Evolutionary conservation across 768 basidiomycete genomes (phyloP).

Genomic region (Tricholoma sp.): DNA sequence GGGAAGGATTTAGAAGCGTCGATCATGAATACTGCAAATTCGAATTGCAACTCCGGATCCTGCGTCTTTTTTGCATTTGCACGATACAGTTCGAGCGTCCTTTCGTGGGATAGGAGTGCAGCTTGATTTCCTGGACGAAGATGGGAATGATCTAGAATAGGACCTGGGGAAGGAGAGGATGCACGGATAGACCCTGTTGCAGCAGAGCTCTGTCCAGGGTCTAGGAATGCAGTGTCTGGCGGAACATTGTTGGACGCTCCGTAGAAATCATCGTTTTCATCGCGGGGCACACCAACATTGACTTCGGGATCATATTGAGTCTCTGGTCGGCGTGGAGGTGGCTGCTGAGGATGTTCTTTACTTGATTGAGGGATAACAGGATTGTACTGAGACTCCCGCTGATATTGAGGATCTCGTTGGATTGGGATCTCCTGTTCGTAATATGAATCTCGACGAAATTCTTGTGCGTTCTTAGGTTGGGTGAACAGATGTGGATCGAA

Average conservation of each 20-base stretch:
- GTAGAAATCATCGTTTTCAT: conserved; percentile 20
- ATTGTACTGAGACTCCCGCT: conserved; percentile 8
- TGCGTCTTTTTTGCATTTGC: conserved; percentile 98
- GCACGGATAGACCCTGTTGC: conserved; percentile 56
- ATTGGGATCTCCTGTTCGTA: conserved; percentile 1
- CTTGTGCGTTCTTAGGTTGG: not conserved
- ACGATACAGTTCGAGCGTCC: conserved; percentile 95
- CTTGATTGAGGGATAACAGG: conserved; percentile 7
- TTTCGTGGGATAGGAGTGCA: conserved; percentile 89
- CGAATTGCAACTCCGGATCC: conserved; percentile 95
- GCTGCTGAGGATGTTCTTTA: conserved; percentile 7
- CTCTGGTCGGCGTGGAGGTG: not conserved
- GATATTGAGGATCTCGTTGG: conserved; percentile 6
- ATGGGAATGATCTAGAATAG: conserved; percentile 87
- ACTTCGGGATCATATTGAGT: conserved; percentile 14
- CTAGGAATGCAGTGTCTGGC: conserved; percentile 9
- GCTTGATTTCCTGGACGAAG: conserved; percentile 91
- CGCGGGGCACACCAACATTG: conserved; percentile 13
- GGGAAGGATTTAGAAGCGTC: conserved; percentile 91
- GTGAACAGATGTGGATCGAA: conserved; percentile 5
- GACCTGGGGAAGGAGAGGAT: conserved; percentile 60
- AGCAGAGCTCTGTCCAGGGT: conserved; percentile 33
- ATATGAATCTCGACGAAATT: conserved; percentile 7
- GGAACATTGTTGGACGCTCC: conserved; percentile 11
- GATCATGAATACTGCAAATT: conserved; percentile 98